Conservation (phyloP, 148 eudicot genomes). For the Chenopodium suecicum region DNA sequence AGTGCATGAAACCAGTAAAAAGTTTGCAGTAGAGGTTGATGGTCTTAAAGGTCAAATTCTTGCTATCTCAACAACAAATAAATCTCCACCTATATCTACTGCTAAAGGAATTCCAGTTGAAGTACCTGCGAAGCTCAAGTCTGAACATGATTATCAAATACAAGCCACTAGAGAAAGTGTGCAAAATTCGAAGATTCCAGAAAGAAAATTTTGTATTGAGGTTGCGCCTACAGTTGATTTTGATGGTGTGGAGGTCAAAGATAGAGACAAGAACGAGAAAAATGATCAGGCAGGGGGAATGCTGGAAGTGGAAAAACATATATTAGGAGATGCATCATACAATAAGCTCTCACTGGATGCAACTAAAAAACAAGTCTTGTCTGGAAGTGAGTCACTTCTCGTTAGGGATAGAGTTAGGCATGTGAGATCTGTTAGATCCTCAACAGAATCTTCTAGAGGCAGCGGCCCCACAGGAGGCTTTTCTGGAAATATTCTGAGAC, state of each 20-base stretch:
- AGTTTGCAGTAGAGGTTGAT: slow-evolving; percentile 22
- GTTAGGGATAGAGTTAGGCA: slow-evolving; percentile 38
- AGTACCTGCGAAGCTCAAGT: slow-evolving; percentile 19
- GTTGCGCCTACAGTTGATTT: slow-evolving; percentile 15
- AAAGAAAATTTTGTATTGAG: slow-evolving; percentile 10
- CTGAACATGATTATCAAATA: slow-evolving; percentile 26
- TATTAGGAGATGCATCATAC: slow-evolving; percentile 30
- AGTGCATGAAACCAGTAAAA: slow-evolving; percentile 19
- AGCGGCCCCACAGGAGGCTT: slow-evolving; percentile 41
- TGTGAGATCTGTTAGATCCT: slow-evolving; percentile 70
- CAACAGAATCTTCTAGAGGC: slow-evolving; percentile 46
- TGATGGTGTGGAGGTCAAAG: slow-evolving; percentile 21
- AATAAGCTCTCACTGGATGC: slow-evolving; percentile 27
- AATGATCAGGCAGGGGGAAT: slow-evolving; percentile 28
- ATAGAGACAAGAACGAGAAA: slow-evolving; percentile 31
- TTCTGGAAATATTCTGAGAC: slow-evolving; percentile 29
- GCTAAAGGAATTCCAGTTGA: slow-evolving; percentile 6
- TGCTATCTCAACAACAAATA: slow-evolving; percentile 18
- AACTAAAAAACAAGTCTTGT: slow-evolving; percentile 27
- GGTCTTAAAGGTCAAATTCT: slow-evolving; percentile 14
- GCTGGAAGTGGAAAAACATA: slow-evolving; percentile 26
- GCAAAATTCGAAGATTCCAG: slow-evolving; percentile 12
- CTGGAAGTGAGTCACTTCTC: slow-evolving; percentile 31
- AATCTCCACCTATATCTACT: slow-evolving; percentile 15
- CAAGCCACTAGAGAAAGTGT: slow-evolving; percentile 21